Base-by-base conservation (phyloP, 1,284 basidiomycete species). In the Erythrobasidium hasegawianum region DNA sequence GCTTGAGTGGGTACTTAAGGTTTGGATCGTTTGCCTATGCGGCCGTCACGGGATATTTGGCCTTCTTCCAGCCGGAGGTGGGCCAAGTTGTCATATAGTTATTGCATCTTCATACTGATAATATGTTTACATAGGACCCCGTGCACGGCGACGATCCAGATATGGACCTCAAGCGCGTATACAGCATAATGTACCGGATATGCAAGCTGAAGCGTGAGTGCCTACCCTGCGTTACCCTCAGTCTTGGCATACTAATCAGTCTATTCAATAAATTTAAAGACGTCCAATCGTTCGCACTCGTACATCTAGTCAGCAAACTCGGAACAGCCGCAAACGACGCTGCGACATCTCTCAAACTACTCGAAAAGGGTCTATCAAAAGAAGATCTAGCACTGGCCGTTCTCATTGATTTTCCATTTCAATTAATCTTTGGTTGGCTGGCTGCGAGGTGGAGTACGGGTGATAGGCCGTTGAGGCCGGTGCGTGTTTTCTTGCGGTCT, bases 331-430 rank as follows among this genome's bases (percentile, higher is more conserved):
- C 93, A 29, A 93, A 94, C 78, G 95, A 98, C 68, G 89, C 91
- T 1, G 90, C 88, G 13, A 95, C 91, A 0, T 87, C 86, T 14
- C 83, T 98, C 59, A 99, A 99, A 77, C 85, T 98, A 78, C 88
- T 99, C 54, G 95, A 99, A 77, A 97, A 97, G 76, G 95, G 95
- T 1, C 83, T 99, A 52, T 88, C 86, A 61, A 89, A 93, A 57
- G 96, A 98, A 79, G 96, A 99, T 73, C 83, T 98, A 40, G 94
- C 96, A 3, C 82, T 96, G 24, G 89, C 92, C 1, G 94, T 96
- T 38, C 84, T 98, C 57, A 89, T 98, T 73, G 96, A 98, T 78
- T 98, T 98, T 72, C 96, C 96, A 1, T 96, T 96, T 79, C 95
- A 98, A 80, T 91, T 99, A 67, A 77, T 91, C 65, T 93, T 92